Base-by-base conservation (phyloP, 2,329 filamentous ascomycete genomes). In the Microsporum canis region DNA sequence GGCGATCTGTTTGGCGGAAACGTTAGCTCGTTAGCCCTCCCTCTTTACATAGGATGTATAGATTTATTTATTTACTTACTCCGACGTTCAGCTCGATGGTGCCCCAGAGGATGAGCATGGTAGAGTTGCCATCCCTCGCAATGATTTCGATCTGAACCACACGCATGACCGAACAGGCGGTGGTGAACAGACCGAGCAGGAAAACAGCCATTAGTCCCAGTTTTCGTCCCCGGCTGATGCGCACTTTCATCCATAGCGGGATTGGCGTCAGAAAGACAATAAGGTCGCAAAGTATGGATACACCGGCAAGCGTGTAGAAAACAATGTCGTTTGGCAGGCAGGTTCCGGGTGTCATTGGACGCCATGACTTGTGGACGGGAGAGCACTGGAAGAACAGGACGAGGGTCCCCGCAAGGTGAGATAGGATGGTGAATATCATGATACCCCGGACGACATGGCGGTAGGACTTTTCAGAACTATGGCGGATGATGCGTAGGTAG, bases 71-170 rank as follows among this genome's bases (percentile, higher is more conserved):
- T 39, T 47, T 31, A 59, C 79, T 67, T 74, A 82, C 80, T 8
- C 81, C 80, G 34, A 82, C 76, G 64, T 83, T 82, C 68, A 83
- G 80, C 66, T 83, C 81, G 60, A 83, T 79, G 1, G 77, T 79
- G 3, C 81, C 81, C 80, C 80, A 83, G 0, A 83, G 70, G 0
- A 83, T 74, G 8, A 83, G 71, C 77, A 81, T 79, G 3, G 81
- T 82, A 0, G 80, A 82, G 65, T 82, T 80, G 6, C 80, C 79
- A 41, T 82, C 79, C 10, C 71, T 70, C 14, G 78, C 77, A 43
- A 83, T 80, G 0, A 75, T 71, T 63, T 77, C 69, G 62, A 83
- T 82, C 64, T 82, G 79, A 0, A 75, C 70, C 61, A 82, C 78
- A 10, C 81, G 76, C 60, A 83, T 68, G 60, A 82, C 74, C 2